Conservation (phyloP, 805 yeast genomes). For the Grigorovia jiainica region DNA sequence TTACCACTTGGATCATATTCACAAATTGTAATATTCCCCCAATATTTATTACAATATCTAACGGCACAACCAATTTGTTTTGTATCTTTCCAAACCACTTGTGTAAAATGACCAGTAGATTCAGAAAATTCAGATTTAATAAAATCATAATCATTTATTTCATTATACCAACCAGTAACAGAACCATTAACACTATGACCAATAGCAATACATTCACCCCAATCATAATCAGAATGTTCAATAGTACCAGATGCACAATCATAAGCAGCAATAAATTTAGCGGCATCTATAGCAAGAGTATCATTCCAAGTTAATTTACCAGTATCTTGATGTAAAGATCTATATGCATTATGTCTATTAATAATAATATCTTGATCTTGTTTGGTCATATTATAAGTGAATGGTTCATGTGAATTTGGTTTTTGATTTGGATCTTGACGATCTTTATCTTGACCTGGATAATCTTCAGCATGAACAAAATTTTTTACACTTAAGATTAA, state of each 20-base stretch:
- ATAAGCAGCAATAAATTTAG: conserved; percentile 38
- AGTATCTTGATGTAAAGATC: conserved; percentile 29
- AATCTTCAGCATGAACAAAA: neutral
- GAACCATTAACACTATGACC: conserved; percentile 39
- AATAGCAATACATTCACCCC: no score
- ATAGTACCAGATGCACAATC: conserved; percentile 51
- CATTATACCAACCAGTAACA: conserved; percentile 68
- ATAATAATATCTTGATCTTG: neutral
- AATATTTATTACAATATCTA: conserved; percentile 44
- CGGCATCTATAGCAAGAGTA: no score
- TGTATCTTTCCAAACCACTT: conserved; percentile 58
- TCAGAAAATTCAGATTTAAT: conserved; percentile 30
- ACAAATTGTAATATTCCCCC: conserved; percentile 62
- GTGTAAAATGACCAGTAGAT: conserved; percentile 82
- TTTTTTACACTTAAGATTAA: no score
- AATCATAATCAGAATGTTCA: conserved; percentile 49
- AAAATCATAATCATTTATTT: conserved; percentile 46
- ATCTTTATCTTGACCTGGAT: conserved; percentile 1
- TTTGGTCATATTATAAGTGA: neutral
- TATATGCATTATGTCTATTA: conserved; percentile 30
- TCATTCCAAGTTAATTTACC: no score
- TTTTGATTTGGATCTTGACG: neutral
- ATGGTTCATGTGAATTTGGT: neutral
- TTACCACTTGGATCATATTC: conserved; percentile 71
- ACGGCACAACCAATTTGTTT: conserved; percentile 60